A percentile compares a stretch with the other conserved stretches of the same genome.
Evolutionary conservation across 2,329 filamentous ascomycete species (phyloP).

Genomic region (Amphichorda felina): DNA sequence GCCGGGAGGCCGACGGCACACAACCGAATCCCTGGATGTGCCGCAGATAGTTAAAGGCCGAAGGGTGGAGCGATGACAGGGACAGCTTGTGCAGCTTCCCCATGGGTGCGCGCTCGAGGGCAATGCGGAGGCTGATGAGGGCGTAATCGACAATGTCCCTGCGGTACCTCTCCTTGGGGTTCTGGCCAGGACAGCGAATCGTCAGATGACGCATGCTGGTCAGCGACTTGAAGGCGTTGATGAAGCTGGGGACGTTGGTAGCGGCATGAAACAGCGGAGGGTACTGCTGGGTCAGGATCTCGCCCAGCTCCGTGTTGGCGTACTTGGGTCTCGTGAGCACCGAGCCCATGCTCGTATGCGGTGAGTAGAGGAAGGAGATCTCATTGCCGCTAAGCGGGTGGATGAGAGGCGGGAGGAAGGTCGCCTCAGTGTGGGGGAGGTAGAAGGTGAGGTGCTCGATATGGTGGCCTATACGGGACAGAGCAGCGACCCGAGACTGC

Average conservation of each 20-base stretch:
- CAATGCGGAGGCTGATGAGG: constrained; percentile 75
- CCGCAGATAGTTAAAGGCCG: constrained; percentile 66
- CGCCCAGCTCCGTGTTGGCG: constrained; percentile 65
- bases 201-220: constrained; percentile 62
- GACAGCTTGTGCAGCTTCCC: constrained; percentile 56
- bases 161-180: constrained; percentile 56
- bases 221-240: constrained; percentile 58
- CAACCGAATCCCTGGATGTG: constrained; percentile 64
- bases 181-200: constrained; percentile 64
- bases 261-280: constrained; percentile 82
- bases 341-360: constrained; percentile 54
- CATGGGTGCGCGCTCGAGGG: constrained; percentile 62
- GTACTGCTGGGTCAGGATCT: constrained; percentile 76
- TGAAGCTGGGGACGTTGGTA: constrained; percentile 77
- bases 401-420: constrained; percentile 74
- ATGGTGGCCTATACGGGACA: constrained; percentile 67
- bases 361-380: constrained; percentile 70
- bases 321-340: constrained; percentile 62
- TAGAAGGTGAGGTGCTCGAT: constrained; percentile 69
- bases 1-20: constrained; percentile 56
- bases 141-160: constrained; percentile 78
- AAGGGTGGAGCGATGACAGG: constrained; percentile 61
- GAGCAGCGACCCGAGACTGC: constrained; percentile 58
- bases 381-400: constrained; percentile 68
- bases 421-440: constrained; percentile 65